These are phyloP conservation scores for Talaromyces verruculosus DNA, from an alignment of 2,329 filamentous ascomycete genomes.

Conservation along the genomic window DNA sequence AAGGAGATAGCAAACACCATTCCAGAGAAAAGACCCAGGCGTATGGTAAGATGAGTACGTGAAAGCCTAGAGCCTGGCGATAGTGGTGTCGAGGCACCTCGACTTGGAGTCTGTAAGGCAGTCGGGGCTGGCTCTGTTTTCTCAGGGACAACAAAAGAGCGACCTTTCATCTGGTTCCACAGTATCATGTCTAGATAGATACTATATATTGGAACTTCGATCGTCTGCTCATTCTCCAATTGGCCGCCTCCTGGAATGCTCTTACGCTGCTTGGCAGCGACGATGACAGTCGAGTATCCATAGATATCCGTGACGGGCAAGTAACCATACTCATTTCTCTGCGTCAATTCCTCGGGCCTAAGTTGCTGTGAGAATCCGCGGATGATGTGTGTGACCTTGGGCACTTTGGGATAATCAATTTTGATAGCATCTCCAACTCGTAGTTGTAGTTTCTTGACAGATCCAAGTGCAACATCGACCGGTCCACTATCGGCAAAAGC, in stretches of 20 bases:
- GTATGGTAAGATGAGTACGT: constrained; percentile 36
- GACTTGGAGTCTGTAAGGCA: constrained; percentile 39
- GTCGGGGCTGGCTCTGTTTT: constrained; percentile 25
- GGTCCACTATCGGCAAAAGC: constrained; percentile 47
- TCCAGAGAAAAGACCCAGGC: constrained; percentile 62
- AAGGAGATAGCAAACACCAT: constrained; percentile 91
- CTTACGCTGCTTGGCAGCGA: constrained; percentile 46
- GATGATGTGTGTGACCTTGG: constrained; percentile 46
- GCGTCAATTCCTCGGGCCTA: constrained; percentile 29
- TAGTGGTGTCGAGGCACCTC: constrained; percentile 41
- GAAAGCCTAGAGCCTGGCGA: constrained; percentile 54
- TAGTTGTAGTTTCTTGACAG: constrained; percentile 48
- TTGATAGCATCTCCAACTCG: constrained; percentile 49
- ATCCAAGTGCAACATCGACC: constrained; percentile 41
- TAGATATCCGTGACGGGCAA: constrained; percentile 44
- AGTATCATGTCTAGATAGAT: constrained; percentile 50
- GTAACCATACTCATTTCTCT: constrained; percentile 28
- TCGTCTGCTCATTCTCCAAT: constrained; percentile 32
- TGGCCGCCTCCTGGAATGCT: constrained; percentile 38
- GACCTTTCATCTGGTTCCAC: constrained; percentile 48
- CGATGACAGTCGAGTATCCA: constrained; percentile 43
- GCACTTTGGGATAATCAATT: constrained; percentile 44
- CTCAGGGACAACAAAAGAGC: constrained; percentile 36
- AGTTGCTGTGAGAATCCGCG: constrained; percentile 43
- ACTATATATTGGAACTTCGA: constrained; percentile 45